Conservation (phyloP, 441 rosid genomes). For the Arabidopsis lyrata region DNA sequence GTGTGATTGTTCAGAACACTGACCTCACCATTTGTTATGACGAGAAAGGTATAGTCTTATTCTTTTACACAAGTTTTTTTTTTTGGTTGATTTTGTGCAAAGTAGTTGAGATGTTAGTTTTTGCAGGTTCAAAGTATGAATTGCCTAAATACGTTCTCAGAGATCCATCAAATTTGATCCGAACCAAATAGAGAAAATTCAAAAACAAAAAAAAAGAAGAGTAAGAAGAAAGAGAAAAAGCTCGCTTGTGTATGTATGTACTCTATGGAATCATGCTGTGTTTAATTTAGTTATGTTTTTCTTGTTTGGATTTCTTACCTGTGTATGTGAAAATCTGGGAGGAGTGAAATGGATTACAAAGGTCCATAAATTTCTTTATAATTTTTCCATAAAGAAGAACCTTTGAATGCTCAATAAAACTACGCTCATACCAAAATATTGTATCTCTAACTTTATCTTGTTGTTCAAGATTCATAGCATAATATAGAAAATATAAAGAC, state of each 20-base stretch:
- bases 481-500: background rate
- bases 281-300: background rate
- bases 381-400: constrained; percentile 9
- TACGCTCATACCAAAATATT: background rate
- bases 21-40: constrained; percentile 74
- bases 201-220: background rate
- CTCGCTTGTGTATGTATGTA: constrained; percentile 21
- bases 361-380: constrained; percentile 1
- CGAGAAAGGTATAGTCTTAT: constrained; percentile 56
- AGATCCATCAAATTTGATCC: constrained; percentile 81
- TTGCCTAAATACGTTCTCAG: constrained; percentile 86
- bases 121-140: constrained; percentile 85
- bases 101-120: constrained; percentile 3
- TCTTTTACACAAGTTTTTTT: background rate
- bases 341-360: constrained; percentile 29
- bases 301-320: constrained; percentile 3
- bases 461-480: background rate
- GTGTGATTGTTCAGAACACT: constrained; percentile 63
- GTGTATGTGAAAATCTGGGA: background rate
- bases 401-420: constrained; percentile 3
- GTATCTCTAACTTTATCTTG: background rate
- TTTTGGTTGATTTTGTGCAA: background rate
- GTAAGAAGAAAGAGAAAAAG: constrained; percentile 38
- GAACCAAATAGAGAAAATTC: constrained; percentile 28
- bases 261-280: constrained; percentile 15